phyloP scores from a whole-genome alignment of 2,329 filamentous ascomycete species.

The Passalora sequoiae region DNA sequence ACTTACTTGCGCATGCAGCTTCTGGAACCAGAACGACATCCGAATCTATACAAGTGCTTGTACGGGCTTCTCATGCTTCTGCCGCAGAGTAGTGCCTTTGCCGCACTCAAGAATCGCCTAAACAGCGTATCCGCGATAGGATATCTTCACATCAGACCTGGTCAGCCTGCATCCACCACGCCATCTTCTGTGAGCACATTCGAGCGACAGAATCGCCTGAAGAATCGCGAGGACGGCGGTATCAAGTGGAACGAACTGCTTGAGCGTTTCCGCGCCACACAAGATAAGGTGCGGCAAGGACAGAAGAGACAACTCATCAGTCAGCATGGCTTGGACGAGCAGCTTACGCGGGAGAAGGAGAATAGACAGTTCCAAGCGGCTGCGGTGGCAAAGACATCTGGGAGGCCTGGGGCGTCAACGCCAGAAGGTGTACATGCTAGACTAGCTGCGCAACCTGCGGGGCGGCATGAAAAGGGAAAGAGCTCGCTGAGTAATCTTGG shows the following conservation, averaged over 20 bases:
- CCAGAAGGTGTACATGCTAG: constrained; percentile 1
- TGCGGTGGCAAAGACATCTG: constrained; percentile 8
- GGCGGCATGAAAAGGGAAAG: constrained; percentile 30
- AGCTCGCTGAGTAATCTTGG: constrained; percentile 43
- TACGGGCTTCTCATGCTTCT: constrained; percentile 96
- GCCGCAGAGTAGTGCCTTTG: constrained; percentile 96
- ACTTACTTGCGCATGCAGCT: constrained; percentile 94
- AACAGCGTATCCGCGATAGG: constrained; percentile 97
- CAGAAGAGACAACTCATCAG: constrained; percentile 43
- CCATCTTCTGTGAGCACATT: constrained; percentile 39
- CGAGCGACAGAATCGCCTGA: constrained; percentile 62
- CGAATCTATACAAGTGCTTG: constrained; percentile 83
- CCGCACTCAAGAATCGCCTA: constrained; percentile 88
- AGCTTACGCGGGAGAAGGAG: constrained; percentile 22
- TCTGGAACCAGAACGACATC: constrained; percentile 89
- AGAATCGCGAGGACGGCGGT: constrained; percentile 61
- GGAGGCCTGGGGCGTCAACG: constrained; percentile 8
- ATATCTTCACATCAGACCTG: constrained; percentile 68
- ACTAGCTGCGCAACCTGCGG: constrained; percentile 16
- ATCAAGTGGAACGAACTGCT: constrained; percentile 91
- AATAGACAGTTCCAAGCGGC: constrained; percentile 8
- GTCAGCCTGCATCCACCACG: constrained; percentile 22
- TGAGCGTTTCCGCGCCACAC: constrained; percentile 88
- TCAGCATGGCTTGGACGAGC: constrained; percentile 23
- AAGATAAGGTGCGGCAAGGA: constrained; percentile 73